These are phyloP conservation scores for Camellia lanceoleosa DNA, from an alignment of 148 eudicot species.

Conservation along the genomic window DNA sequence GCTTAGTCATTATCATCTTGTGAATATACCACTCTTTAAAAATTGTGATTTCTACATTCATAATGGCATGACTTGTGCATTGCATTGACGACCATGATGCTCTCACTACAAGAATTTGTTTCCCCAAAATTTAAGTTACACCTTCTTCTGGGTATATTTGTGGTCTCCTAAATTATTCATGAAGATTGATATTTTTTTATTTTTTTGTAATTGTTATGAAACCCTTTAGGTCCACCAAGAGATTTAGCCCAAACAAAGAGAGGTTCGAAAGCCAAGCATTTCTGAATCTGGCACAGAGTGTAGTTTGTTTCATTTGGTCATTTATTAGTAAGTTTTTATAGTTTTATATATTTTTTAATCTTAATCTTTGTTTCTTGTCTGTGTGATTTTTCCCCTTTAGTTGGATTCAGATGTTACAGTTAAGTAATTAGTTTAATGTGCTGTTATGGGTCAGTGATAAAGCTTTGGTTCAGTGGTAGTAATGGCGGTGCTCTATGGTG, in stretches of 20 bases:
- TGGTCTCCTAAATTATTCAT: no score
- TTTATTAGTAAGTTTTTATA: slow-evolving; percentile 62
- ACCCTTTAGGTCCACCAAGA: slow-evolving; percentile 73
- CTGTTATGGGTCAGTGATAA: slow-evolving; percentile 57
- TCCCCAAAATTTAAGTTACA: neutral
- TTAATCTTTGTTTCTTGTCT: neutral
- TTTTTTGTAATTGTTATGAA: neutral
- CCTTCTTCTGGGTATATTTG: no score
- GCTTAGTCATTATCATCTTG: neutral
- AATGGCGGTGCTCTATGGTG: slow-evolving; percentile 91
- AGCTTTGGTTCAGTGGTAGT: slow-evolving; percentile 65
- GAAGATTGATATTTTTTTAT: neutral
- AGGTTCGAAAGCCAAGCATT: slow-evolving; percentile 92
- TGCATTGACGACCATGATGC: neutral
- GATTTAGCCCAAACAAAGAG: slow-evolving; percentile 81
- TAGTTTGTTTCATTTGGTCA: slow-evolving; percentile 88
- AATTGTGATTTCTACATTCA: neutral
- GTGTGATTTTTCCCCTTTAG: neutral
- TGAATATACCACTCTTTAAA: neutral
- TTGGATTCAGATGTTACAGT: neutral
- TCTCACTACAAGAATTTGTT: neutral
- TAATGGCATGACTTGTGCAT: neutral
- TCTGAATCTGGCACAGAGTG: slow-evolving; percentile 86
- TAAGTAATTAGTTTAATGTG: neutral
- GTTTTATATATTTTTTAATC: neutral